These are phyloP conservation scores for Solanum clarkiae DNA, from an alignment of 257 asterid species.

Conservation along the genomic window DNA sequence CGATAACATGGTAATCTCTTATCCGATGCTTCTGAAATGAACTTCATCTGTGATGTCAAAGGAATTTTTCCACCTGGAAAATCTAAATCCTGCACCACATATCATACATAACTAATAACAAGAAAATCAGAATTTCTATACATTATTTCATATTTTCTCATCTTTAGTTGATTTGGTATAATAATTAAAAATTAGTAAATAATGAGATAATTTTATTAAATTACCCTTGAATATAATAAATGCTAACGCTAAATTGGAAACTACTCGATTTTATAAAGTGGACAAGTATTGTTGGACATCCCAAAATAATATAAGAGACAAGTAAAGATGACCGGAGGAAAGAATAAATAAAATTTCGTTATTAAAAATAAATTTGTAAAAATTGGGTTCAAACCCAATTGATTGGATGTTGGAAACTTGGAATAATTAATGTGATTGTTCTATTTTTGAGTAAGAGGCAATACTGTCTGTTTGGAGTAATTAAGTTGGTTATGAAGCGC, in stretches of 20 bases:
- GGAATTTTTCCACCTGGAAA: constrained; percentile 84
- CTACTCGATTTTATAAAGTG: too few relatives aligned
- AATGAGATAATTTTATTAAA: too few relatives aligned
- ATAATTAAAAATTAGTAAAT: too few relatives aligned
- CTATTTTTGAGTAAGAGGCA: neutral
- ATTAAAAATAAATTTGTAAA: neutral
- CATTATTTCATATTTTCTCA: neutral
- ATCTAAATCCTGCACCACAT: constrained; percentile 35
- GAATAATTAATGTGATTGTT: neutral
- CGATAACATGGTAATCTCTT: constrained; percentile 79
- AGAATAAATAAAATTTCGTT: neutral
- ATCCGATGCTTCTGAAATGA: constrained; percentile 48
- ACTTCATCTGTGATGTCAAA: constrained; percentile 45
- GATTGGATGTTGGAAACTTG: too few relatives aligned
- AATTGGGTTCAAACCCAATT: neutral
- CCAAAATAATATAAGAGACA: too few relatives aligned
- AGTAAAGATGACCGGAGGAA: too few relatives aligned
- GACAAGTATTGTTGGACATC: too few relatives aligned
- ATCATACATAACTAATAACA: neutral
- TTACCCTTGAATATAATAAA: too few relatives aligned
- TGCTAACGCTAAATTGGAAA: too few relatives aligned
- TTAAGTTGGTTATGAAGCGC: neutral
- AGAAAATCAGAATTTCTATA: neutral
- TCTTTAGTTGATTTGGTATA: too few relatives aligned
- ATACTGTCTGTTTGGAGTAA: neutral